Evolutionary conservation across 768 basidiomycete genomes (phyloP).

Genomic region (Hygrocybe punicea): DNA sequence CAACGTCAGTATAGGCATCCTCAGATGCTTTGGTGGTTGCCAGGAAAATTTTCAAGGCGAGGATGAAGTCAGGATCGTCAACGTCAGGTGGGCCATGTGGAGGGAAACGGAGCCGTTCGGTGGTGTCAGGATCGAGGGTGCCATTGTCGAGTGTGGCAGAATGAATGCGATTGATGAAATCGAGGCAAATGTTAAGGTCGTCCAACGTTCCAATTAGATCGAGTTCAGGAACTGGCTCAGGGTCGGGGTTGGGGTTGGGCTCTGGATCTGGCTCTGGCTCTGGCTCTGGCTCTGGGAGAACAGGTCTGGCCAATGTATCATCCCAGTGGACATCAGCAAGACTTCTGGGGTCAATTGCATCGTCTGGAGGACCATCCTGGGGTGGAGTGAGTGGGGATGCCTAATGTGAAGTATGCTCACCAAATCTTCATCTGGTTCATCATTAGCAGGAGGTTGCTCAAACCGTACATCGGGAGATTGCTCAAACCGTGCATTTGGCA

Average conservation of each 20-base stretch:
- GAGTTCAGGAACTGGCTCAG: not conserved
- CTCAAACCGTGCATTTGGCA: no score
- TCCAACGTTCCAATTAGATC: conserved; percentile 7
- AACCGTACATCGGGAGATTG: no score
- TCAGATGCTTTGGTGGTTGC: conserved; percentile 29
- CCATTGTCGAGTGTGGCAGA: conserved; percentile 27
- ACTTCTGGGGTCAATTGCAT: no score
- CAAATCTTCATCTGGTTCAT: no score
- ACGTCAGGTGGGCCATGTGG: conserved; percentile 14
- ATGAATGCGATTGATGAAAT: conserved; percentile 22
- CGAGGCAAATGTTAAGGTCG: conserved; percentile 14
- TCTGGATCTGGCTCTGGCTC: no score
- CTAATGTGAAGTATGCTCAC: no score
- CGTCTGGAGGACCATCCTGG: no score
- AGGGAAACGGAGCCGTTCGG: conserved; percentile 29
- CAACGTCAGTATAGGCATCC: conserved; percentile 25
- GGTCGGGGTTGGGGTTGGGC: not conserved
- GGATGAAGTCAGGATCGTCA: conserved; percentile 22
- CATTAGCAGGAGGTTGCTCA: no score
- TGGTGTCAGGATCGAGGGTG: conserved; percentile 15
- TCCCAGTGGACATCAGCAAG: not conserved
- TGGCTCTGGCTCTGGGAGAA: not conserved
- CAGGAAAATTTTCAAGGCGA: conserved; percentile 36
- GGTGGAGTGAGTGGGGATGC: no score
- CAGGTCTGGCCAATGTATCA: not conserved